Evolutionary conservation across 1,284 basidiomycete species (phyloP).

Genomic region (Malassezia caprae): DNA sequence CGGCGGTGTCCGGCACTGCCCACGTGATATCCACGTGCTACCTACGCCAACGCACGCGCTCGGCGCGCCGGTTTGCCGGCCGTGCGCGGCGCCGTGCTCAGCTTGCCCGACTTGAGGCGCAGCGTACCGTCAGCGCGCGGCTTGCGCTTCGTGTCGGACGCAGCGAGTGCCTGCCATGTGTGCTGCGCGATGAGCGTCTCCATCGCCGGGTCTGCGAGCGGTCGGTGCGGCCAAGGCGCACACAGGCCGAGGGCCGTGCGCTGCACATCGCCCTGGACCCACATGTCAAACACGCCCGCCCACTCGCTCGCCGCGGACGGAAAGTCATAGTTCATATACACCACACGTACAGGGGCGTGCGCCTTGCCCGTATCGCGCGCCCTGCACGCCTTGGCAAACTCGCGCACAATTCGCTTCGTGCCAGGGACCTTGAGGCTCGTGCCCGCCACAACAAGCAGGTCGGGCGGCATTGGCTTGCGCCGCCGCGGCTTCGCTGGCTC

Average conservation of each 20-base stretch:
- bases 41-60: not conserved
- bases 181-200: constrained; percentile 1
- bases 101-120: constrained; percentile 6
- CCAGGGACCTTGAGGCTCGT: constrained; percentile 92
- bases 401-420: constrained; percentile 80
- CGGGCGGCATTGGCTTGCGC: constrained; percentile 56
- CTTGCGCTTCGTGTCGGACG: not conserved
- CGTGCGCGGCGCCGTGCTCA: not conserved
- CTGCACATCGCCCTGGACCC: constrained; percentile 82
- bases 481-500: constrained; percentile 22
- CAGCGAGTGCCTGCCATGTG: constrained; percentile 1
- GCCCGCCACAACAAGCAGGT: constrained; percentile 87
- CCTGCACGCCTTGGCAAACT: constrained; percentile 76
- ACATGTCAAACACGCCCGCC: constrained; percentile 82
- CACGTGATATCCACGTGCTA: constrained; percentile 13
- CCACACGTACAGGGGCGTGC: constrained; percentile 56
- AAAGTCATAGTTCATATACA: constrained; percentile 82
- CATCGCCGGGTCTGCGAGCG: not conserved
- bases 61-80: not conserved
- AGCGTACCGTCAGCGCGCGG: not conserved
- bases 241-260: constrained; percentile 34
- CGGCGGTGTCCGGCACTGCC: constrained; percentile 8
- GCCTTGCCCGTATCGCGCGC: constrained; percentile 33
- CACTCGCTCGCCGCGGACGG: constrained; percentile 74
- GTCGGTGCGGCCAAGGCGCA: not conserved